Conservation (phyloP, 768 basidiomycete genomes). For the Tricholoma terreum region DNA sequence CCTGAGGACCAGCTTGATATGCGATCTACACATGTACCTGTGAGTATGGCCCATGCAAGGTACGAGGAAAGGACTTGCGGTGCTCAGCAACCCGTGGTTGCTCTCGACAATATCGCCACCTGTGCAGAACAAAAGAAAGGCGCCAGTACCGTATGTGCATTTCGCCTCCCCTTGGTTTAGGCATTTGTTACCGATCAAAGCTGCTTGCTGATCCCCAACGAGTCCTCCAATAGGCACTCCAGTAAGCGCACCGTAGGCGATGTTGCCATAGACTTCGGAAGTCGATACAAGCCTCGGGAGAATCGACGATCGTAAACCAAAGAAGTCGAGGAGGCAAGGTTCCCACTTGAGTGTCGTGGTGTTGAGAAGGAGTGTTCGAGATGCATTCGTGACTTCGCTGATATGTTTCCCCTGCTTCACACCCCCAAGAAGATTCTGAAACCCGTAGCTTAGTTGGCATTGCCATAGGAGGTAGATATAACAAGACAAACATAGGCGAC, state of each 20-base stretch:
- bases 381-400: slow-evolving; percentile 93
- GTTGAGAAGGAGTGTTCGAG: slow-evolving; percentile 90
- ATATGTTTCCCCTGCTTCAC: slow-evolving; percentile 68
- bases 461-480: neutral
- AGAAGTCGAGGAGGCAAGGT: slow-evolving; percentile 78
- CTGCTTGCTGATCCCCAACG: slow-evolving; percentile 98
- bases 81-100: slow-evolving; percentile 83
- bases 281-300: slow-evolving; percentile 88
- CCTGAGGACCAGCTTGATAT: slow-evolving; percentile 78
- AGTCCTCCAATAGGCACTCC: slow-evolving; percentile 89
- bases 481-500: slow-evolving; percentile 68
- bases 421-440: slow-evolving; percentile 83
- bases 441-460: slow-evolving; percentile 9
- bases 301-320: slow-evolving; percentile 71
- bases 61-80: slow-evolving; percentile 42
- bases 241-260: slow-evolving; percentile 61
- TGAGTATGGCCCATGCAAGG: neutral
- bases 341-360: slow-evolving; percentile 83
- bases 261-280: slow-evolving; percentile 86
- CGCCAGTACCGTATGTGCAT: slow-evolving; percentile 97
- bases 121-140: slow-evolving; percentile 94
- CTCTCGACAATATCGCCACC: slow-evolving; percentile 85
- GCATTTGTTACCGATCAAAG: slow-evolving; percentile 95
- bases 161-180: slow-evolving; percentile 89
- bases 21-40: slow-evolving; percentile 55